Evolutionary conservation across 2,329 filamentous ascomycete species (phyloP).

Genomic region (Phialophora verrucosa): DNA sequence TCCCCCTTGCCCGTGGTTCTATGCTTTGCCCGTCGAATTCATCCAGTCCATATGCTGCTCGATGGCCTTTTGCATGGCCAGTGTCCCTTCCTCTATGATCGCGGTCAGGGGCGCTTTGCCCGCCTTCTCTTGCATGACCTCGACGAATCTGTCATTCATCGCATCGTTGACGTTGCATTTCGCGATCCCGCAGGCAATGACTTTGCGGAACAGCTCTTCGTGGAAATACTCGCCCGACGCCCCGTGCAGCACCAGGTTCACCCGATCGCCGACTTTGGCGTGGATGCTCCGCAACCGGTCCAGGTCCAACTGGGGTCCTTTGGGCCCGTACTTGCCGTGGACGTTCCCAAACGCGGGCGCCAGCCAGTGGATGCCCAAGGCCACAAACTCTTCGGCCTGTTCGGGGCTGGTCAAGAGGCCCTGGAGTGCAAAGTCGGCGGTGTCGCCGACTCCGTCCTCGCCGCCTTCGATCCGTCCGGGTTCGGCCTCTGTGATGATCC

Average conservation of each 20-base stretch:
- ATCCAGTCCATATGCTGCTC: conserved; percentile 63
- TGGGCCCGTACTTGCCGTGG: conserved; percentile 70
- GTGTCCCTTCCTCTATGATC: conserved; percentile 61
- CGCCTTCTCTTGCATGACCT: conserved; percentile 57
- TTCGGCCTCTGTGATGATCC: conserved; percentile 73
- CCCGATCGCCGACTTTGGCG: conserved; percentile 55
- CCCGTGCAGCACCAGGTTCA: conserved; percentile 63
- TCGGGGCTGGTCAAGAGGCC: conserved; percentile 69
- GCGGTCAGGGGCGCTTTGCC: conserved; percentile 59
- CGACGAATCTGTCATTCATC: conserved; percentile 47
- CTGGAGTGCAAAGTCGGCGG: conserved; percentile 60
- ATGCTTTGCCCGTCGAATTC: conserved; percentile 48
- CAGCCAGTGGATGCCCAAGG: conserved; percentile 74
- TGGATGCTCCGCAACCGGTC: conserved; percentile 59
- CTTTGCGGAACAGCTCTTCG: conserved; percentile 60
- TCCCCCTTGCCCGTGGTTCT: neutral
- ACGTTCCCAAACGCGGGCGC: conserved; percentile 79
- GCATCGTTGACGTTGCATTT: conserved; percentile 55
- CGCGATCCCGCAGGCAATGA: conserved; percentile 60
- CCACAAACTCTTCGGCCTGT: conserved; percentile 72
- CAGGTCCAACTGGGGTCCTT: conserved; percentile 36
- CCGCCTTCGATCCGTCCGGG: conserved; percentile 73
- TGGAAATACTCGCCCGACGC: conserved; percentile 64
- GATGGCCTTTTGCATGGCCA: conserved; percentile 61
- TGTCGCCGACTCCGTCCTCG: conserved; percentile 75